These are phyloP conservation scores for Oryza rufipogon DNA, from an alignment of 176 grass and related monocot species.

Conservation along the genomic window DNA sequence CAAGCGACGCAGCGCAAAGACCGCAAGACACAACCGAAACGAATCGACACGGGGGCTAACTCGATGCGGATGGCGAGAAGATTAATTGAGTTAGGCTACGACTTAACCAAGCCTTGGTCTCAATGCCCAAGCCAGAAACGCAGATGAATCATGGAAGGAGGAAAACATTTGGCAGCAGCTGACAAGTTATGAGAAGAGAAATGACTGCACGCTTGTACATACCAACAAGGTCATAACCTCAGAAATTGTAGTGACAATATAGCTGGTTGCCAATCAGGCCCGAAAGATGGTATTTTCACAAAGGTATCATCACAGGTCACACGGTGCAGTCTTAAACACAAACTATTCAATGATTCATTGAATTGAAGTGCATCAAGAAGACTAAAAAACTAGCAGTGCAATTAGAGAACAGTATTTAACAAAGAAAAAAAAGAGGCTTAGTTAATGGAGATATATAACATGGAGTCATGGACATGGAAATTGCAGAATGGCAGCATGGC, in stretches of 20 bases:
- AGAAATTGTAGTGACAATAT: not conserved
- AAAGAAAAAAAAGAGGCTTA: not conserved
- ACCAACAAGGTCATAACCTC: constrained; percentile 14
- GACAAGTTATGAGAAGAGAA: not conserved
- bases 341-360: not conserved
- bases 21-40: too few relatives aligned
- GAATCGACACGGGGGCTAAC: too few relatives aligned
- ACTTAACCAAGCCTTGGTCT: too few relatives aligned
- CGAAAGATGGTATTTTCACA: constrained; percentile 19
- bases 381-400: not conserved
- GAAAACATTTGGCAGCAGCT: not conserved
- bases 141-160: too few relatives aligned
- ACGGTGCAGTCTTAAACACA: constrained; percentile 14
- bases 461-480: not conserved
- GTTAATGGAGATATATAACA: constrained; percentile 3
- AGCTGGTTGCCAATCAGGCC: constrained; percentile 26
- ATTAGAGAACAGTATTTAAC: not conserved
- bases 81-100: too few relatives aligned
- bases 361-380: not conserved
- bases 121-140: too few relatives aligned
- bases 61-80: too few relatives aligned
- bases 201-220: not conserved
- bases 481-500: constrained; percentile 29
- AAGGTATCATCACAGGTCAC: constrained; percentile 10
- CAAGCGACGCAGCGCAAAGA: too few relatives aligned